Evolutionary conservation across 192 early-diverging fungal genomes (phyloP).

Genomic region (Pilaira anomala): DNA sequence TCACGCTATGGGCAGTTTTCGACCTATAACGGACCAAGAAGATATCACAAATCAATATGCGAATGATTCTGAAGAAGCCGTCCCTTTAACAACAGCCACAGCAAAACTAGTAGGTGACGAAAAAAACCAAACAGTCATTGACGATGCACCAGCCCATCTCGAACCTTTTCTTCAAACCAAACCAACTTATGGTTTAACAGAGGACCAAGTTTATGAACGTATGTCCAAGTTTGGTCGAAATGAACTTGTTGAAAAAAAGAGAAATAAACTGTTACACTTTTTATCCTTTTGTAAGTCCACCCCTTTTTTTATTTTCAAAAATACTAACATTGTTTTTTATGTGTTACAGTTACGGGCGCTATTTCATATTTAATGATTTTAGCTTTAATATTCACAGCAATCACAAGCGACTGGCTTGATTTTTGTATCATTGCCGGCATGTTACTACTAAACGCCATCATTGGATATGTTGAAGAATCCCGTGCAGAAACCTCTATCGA

Average conservation of each 20-base stretch:
- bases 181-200: conserved; percentile 57
- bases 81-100: neutral
- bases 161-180: conserved; percentile 58
- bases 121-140: too few species aligned
- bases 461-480: conserved; percentile 71
- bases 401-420: conserved; percentile 57
- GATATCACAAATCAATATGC: neutral
- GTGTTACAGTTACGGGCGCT: conserved; percentile 53
- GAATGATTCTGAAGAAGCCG: neutral
- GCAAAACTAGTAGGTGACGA: too few species aligned
- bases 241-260: conserved; percentile 43
- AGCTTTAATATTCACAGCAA: conserved; percentile 53
- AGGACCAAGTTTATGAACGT: conserved; percentile 51
- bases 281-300: conserved; percentile 37
- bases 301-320: conserved; percentile 5
- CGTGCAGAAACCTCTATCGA: conserved; percentile 69
- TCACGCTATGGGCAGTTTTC: neutral
- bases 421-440: conserved; percentile 57
- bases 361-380: conserved; percentile 65
- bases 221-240: conserved; percentile 59
- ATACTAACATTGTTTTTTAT: conserved; percentile 11
- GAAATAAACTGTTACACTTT: conserved; percentile 45
- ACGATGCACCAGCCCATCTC: conserved; percentile 48
- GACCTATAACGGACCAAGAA: neutral
- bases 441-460: conserved; percentile 61